Percentiles rank a stretch among this genome's conserved stretches.
These are phyloP conservation scores for Globisporangium sylvaticum DNA, from an alignment of 352 stramenopile genomes.

Conservation along the genomic window DNA sequence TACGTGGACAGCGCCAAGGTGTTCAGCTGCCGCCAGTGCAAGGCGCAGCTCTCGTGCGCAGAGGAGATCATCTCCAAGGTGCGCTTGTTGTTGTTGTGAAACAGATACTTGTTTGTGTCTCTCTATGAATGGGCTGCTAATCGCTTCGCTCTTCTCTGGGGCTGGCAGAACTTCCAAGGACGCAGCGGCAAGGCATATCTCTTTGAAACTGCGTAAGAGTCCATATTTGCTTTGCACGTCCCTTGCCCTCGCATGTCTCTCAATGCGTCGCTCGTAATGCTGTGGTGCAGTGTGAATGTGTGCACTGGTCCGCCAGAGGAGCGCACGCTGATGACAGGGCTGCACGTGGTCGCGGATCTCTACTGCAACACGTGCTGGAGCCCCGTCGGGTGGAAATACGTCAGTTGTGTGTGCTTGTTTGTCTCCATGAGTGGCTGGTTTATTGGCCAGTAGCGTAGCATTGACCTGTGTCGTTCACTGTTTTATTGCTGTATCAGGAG, in stretches of 20 bases:
- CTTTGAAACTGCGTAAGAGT: constrained; percentile 82
- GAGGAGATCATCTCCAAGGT: constrained; percentile 96
- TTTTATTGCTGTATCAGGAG: constrained; percentile 33
- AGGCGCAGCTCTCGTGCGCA: constrained; percentile 87
- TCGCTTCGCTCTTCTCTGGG: background rate
- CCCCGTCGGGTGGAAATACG: constrained; percentile 94
- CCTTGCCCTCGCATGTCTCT: background rate
- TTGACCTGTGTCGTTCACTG: background rate
- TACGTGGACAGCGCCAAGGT: constrained; percentile 89
- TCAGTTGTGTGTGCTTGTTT: constrained; percentile 10
- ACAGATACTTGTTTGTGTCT: background rate
- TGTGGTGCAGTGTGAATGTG: constrained; percentile 76
- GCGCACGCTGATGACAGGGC: constrained; percentile 90
- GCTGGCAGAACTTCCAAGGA: constrained; percentile 68
- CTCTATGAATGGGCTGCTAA: background rate
- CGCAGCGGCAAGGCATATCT: constrained; percentile 89
- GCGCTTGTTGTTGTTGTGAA: constrained; percentile 25
- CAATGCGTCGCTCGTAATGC: background rate
- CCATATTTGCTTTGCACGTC: background rate
- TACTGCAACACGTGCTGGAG: constrained; percentile 91
- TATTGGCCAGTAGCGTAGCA: background rate
- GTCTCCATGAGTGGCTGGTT: no score
- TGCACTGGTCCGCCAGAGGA: constrained; percentile 84
- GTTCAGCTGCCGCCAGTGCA: constrained; percentile 90
- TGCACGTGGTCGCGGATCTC: constrained; percentile 93